phyloP scores from a whole-genome alignment of 23 red algal species.

The Gracilariopsis chorda region DNA sequence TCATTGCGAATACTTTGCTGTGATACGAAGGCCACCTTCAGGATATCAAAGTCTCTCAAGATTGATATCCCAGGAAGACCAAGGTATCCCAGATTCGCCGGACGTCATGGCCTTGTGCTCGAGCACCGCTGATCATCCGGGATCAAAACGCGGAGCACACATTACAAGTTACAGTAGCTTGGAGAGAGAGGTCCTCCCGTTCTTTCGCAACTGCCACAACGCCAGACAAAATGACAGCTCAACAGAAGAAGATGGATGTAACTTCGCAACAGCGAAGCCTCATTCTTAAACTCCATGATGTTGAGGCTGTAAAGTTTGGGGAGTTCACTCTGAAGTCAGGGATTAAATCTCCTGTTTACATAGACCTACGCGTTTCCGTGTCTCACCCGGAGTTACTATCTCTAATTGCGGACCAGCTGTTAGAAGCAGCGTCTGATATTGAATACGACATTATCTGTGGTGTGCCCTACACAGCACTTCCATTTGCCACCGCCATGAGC shows the following conservation, averaged over 20 bases:
- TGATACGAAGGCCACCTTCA: too few relatives aligned
- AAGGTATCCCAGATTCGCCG: too few relatives aligned
- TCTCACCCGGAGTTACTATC: conserved; percentile 75
- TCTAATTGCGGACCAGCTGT: conserved; percentile 36
- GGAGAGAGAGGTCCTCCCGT: too few relatives aligned
- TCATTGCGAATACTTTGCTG: too few relatives aligned
- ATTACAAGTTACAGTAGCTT: too few relatives aligned
- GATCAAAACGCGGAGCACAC: too few relatives aligned
- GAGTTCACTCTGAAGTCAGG: conserved; percentile 93
- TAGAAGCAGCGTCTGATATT: neutral
- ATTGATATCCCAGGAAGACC: too few relatives aligned
- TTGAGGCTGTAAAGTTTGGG: conserved; percentile 91
- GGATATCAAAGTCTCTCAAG: too few relatives aligned
- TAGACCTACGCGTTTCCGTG: conserved; percentile 89
- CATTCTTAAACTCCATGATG: conserved; percentile 69
- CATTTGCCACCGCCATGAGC: conserved; percentile 95
- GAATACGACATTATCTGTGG: conserved; percentile 85
- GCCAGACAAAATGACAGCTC: neutral
- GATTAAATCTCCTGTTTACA: conserved; percentile 91
- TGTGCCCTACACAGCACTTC: conserved; percentile 97
- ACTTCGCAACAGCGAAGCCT: neutral
- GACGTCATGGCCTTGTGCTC: too few relatives aligned
- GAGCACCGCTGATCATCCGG: too few relatives aligned
- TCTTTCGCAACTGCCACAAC: too few relatives aligned
- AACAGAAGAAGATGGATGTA: neutral